A percentile compares a stretch with the other conserved stretches of the same genome.
phyloP scores from a whole-genome alignment of 164 flowering plant genomes.

The Umbilicus rupestris region DNA sequence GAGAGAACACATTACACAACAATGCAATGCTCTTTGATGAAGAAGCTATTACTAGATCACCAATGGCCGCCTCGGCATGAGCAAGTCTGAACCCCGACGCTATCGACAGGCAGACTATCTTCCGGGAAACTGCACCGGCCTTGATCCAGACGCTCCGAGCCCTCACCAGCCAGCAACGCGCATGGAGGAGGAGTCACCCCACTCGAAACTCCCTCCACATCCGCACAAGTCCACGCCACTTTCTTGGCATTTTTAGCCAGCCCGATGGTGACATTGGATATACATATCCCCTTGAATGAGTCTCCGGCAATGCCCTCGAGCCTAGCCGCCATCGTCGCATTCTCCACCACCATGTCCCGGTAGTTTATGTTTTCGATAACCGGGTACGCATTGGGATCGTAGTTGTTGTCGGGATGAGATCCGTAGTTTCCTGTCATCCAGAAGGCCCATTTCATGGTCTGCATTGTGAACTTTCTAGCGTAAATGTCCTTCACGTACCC shows the following conservation, averaged over 20 bases:
- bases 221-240: conserved; percentile 42
- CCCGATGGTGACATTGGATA: conserved; percentile 48
- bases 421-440: conserved; percentile 67
- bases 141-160: conserved; percentile 9
- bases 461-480: conserved; percentile 32
- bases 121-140: conserved; percentile 31
- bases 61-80: conserved; percentile 17
- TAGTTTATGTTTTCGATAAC: conserved; percentile 37
- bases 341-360: conserved; percentile 46
- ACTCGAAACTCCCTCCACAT: conserved; percentile 38
- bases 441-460: conserved; percentile 55
- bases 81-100: conserved; percentile 24
- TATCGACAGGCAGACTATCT: conserved; percentile 33
- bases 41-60: too few species aligned
- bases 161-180: conserved; percentile 22
- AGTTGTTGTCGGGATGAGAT: conserved; percentile 39
- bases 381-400: conserved; percentile 52
- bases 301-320: conserved; percentile 45
- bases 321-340: conserved; percentile 51
- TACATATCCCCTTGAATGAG: conserved; percentile 47
- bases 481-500: conserved; percentile 48
- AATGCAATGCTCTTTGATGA: too few species aligned
- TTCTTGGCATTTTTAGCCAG: conserved; percentile 36
- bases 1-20: too few species aligned
- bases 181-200: conserved; percentile 42